Percentiles rank a stretch among this genome's conserved stretches.
Evolutionary conservation across 805 yeast species (phyloP).

Genomic region (Candida boleticola): DNA sequence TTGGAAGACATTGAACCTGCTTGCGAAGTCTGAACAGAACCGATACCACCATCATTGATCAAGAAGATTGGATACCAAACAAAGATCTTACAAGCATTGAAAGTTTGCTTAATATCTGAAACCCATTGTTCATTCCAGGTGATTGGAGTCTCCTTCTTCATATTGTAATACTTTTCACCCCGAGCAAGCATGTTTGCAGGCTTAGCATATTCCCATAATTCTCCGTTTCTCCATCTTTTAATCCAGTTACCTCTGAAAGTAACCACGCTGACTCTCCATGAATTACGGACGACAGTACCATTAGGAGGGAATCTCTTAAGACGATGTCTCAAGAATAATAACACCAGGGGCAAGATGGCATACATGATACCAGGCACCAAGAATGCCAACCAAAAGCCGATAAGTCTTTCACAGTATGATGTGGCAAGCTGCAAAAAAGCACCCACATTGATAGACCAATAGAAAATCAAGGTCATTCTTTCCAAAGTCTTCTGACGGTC

Average conservation of each 20-base stretch:
- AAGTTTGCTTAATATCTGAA: conserved; percentile 42
- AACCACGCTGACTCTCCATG: conserved; percentile 39
- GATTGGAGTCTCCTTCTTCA: conserved; percentile 26
- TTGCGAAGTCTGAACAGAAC: conserved; percentile 48
- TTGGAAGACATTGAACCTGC: conserved; percentile 52
- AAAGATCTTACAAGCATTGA: conserved; percentile 46
- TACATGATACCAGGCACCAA: conserved; percentile 41
- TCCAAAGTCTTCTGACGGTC: conserved; percentile 44
- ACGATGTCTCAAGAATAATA: conserved; percentile 23
- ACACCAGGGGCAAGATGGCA: conserved; percentile 28
- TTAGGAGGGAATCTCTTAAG: conserved; percentile 32
- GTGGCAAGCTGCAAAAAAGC: conserved; percentile 53
- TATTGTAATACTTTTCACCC: conserved; percentile 35
- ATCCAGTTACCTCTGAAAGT: conserved; percentile 44
- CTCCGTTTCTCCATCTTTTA: conserved; percentile 35
- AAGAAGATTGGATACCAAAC: conserved; percentile 36
- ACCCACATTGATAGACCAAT: conserved; percentile 56
- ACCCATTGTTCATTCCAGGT: conserved; percentile 48
- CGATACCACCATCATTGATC: conserved; percentile 49
- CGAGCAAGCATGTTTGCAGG: conserved; percentile 44
- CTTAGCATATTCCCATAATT: conserved; percentile 50
- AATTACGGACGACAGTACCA: conserved; percentile 48
- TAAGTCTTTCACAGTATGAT: conserved; percentile 47
- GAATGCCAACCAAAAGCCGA: conserved; percentile 53
- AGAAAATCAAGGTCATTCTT: conserved; percentile 45